phyloP scores from a whole-genome alignment of 768 basidiomycete genomes.

The Tephrocybe sp. region DNA sequence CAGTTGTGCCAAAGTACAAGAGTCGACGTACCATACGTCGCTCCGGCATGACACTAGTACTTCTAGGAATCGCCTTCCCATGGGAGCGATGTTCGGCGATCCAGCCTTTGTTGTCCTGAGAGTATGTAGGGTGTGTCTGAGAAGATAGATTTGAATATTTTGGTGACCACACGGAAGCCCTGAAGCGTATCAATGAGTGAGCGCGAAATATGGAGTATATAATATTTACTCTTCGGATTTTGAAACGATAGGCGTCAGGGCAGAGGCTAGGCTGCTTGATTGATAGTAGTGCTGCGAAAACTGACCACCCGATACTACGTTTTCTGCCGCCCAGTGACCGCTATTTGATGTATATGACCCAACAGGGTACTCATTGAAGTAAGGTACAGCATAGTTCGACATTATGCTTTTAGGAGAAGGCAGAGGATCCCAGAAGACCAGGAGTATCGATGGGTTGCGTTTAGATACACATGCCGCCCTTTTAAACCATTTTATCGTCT shows the following conservation, averaged over 20 bases:
- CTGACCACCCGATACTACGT: background rate
- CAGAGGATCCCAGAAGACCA: background rate
- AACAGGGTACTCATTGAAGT: background rate
- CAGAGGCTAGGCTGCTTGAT: conserved; percentile 10
- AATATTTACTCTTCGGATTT: background rate
- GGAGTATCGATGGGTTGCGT: background rate
- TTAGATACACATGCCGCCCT: background rate
- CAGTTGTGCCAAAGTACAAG: background rate
- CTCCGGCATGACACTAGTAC: conserved; percentile 3
- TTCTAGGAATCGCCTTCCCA: conserved; percentile 2
- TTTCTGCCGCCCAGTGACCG: background rate
- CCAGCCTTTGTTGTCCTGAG: background rate
- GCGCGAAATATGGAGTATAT: background rate
- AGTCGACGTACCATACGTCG: conserved; percentile 6
- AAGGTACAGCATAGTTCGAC: conserved; percentile 2
- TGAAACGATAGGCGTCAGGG: conserved; percentile 2
- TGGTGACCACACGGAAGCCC: conserved; percentile 1
- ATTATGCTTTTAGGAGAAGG: background rate
- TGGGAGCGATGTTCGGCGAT: background rate
- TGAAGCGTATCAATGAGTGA: background rate
- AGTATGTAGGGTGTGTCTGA: background rate
- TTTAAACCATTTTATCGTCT: background rate
- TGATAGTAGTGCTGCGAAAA: conserved; percentile 3
- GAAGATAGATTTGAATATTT: background rate
- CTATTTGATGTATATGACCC: background rate